Conservation (phyloP, 2,329 filamentous ascomycete species). For the Tolypocladium guangdongense region DNA sequence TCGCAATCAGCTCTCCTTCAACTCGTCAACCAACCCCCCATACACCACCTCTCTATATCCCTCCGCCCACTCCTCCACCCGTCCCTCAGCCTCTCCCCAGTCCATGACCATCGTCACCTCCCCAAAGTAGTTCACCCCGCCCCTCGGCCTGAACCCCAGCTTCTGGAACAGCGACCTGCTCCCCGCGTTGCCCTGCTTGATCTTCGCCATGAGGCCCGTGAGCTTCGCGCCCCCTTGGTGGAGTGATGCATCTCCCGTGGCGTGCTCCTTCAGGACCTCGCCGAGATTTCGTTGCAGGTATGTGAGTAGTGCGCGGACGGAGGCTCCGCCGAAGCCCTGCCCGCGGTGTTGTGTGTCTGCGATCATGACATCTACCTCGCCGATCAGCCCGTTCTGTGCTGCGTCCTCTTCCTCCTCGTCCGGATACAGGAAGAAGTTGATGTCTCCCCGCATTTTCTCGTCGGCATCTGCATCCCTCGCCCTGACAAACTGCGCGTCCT, state of each 20-base stretch:
- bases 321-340: slow-evolving; percentile 52
- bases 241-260: slow-evolving; percentile 6
- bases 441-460: slow-evolving; percentile 56
- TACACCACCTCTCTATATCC: slow-evolving; percentile 15
- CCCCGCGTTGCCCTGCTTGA: slow-evolving; percentile 41
- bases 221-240: slow-evolving; percentile 3
- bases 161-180: slow-evolving; percentile 41
- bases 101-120: slow-evolving; percentile 41
- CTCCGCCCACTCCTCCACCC: slow-evolving; percentile 13
- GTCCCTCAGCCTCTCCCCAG: slow-evolving; percentile 14
- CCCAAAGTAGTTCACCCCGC: slow-evolving; percentile 47
- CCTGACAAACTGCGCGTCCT: slow-evolving; percentile 1
- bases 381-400: slow-evolving; percentile 30
- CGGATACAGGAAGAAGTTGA: slow-evolving; percentile 68
- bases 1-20: not conserved
- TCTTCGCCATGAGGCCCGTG: slow-evolving; percentile 42
- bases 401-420: slow-evolving; percentile 39
- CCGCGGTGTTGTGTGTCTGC: slow-evolving; percentile 47
- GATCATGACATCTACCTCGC: slow-evolving; percentile 84
- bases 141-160: slow-evolving; percentile 41
- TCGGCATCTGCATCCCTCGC: slow-evolving; percentile 42
- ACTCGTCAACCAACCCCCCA: slow-evolving; percentile 1
- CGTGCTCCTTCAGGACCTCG: slow-evolving; percentile 40
- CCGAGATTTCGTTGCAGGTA: slow-evolving; percentile 50
- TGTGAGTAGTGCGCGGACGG: slow-evolving; percentile 55